Conservation (phyloP, 164 flowering plant genomes). For the Cinnamomum micranthum region DNA sequence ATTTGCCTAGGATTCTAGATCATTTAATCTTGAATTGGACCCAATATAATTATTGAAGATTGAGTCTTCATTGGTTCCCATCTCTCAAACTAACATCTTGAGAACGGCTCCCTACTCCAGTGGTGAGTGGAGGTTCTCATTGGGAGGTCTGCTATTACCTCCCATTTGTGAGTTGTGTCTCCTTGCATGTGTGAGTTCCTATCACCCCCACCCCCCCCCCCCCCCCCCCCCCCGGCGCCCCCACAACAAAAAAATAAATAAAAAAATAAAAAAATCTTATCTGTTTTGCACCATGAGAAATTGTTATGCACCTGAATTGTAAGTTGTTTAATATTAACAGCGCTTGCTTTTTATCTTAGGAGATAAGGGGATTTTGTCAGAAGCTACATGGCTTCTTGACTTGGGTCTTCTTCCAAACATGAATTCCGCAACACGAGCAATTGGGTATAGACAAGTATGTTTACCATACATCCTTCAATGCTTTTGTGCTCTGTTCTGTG, state of each 20-base stretch:
- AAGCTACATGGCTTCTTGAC: constrained; percentile 82
- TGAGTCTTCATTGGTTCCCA: neutral
- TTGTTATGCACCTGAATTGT: neutral
- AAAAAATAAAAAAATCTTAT: too few relatives aligned
- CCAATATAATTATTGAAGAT: neutral
- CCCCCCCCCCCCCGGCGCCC: too few relatives aligned
- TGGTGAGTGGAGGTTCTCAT: too few relatives aligned
- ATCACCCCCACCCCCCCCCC: too few relatives aligned
- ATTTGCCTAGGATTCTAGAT: neutral
- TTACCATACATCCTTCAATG: neutral
- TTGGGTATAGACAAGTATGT: constrained; percentile 89
- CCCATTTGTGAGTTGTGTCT: too few relatives aligned
- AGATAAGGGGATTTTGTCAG: constrained; percentile 65
- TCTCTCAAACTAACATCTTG: neutral
- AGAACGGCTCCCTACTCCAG: too few relatives aligned
- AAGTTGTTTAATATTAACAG: neutral
- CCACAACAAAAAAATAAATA: too few relatives aligned
- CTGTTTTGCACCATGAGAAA: neutral
- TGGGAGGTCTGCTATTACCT: too few relatives aligned
- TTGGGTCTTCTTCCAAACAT: constrained; percentile 85
- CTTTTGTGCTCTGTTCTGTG: neutral
- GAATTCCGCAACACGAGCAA: constrained; percentile 89
- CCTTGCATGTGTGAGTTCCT: too few relatives aligned
- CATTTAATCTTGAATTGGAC: neutral
- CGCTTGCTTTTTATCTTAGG: constrained; percentile 27